Evolutionary conservation across 225 moss, liverwort and hornwort genomes (phyloP).

Genomic region (Pleurozium schreberi): DNA sequence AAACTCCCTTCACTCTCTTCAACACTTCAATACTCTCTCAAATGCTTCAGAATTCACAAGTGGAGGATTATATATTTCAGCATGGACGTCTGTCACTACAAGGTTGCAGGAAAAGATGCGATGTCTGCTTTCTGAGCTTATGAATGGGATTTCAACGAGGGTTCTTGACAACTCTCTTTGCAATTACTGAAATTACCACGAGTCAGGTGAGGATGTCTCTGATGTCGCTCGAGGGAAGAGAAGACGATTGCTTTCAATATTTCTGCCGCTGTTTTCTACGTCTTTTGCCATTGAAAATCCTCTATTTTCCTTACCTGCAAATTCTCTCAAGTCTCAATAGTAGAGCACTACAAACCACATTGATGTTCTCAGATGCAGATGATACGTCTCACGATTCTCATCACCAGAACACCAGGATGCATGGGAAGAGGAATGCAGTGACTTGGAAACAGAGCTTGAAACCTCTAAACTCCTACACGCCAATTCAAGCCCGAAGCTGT

Average conservation of each 20-base stretch:
- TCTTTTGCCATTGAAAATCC: neutral
- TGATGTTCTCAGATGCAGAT: neutral
- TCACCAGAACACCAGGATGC: neutral
- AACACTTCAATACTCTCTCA: neutral
- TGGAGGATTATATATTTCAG: neutral
- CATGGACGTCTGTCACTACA: neutral
- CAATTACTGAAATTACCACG: conserved; percentile 6
- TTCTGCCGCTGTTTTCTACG: neutral
- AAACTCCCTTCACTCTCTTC: neutral
- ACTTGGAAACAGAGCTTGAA: neutral
- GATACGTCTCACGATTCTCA: neutral
- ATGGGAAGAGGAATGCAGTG: neutral
- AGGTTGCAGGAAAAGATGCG: neutral
- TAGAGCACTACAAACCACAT: neutral
- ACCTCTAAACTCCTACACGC: neutral
- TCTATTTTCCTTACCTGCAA: neutral
- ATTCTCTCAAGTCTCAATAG: neutral
- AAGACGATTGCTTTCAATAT: neutral
- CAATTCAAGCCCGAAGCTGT: neutral
- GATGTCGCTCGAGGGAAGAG: neutral
- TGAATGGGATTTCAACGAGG: neutral
- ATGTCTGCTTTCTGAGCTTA: neutral
- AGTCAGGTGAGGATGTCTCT: neutral
- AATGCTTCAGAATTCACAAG: neutral
- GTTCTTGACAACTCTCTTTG: neutral